phyloP scores from a whole-genome alignment of 306 rosid species.

The Acacia crassicarpa region DNA sequence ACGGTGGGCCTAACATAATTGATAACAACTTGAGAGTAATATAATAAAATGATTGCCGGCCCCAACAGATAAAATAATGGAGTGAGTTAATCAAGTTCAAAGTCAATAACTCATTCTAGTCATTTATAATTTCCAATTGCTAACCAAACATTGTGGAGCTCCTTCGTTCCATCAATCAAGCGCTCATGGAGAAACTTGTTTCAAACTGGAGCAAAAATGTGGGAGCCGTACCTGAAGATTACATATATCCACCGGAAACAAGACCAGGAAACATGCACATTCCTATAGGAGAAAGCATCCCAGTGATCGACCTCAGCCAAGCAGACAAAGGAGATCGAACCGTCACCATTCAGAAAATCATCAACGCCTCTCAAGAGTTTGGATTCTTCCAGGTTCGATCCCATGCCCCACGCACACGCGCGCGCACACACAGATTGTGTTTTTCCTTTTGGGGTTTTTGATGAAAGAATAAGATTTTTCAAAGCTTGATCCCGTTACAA shows the following conservation, averaged over 20 bases:
- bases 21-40: too few species aligned
- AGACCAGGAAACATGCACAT: slow-evolving; percentile 36
- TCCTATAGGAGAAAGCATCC: slow-evolving; percentile 17
- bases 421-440: too few species aligned
- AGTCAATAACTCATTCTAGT: background rate
- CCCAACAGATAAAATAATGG: too few species aligned
- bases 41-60: too few species aligned
- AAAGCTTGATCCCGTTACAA: background rate
- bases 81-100: too few species aligned
- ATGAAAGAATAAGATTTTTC: too few species aligned
- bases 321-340: background rate
- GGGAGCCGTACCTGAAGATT: slow-evolving; percentile 19
- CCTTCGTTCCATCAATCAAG: background rate
- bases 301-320: slow-evolving; percentile 31
- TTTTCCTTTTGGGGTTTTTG: too few species aligned
- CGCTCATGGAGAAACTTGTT: slow-evolving; percentile 12
- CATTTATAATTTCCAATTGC: background rate
- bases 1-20: too few species aligned
- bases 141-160: background rate
- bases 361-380: slow-evolving; percentile 36
- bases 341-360: slow-evolving; percentile 16
- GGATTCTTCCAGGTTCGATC: slow-evolving; percentile 33
- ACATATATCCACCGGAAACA: slow-evolving; percentile 37
- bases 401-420: too few species aligned
- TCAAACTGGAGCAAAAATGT: slow-evolving; percentile 23